phyloP scores from a whole-genome alignment of 345 rosid species.

The Microthlaspi erraticum region DNA sequence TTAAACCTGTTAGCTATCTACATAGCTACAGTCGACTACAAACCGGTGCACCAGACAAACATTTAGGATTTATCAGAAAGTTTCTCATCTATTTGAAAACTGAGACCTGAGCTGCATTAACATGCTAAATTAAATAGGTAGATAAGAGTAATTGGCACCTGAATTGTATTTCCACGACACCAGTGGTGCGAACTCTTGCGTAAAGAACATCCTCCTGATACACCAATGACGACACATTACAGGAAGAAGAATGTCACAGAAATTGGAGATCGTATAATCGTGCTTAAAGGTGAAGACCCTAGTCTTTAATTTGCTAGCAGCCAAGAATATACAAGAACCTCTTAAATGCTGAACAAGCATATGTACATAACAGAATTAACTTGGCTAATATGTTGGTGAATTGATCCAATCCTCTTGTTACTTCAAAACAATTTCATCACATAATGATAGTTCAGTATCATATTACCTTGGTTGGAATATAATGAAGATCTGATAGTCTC shows the following conservation, averaged over 20 bases:
- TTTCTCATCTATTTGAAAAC: slow-evolving; percentile 10
- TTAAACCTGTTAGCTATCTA: not conserved
- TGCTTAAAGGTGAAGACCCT: too few relatives aligned
- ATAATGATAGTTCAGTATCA: not conserved
- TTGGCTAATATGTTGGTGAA: not conserved
- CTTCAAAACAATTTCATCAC: not conserved
- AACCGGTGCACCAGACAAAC: not conserved
- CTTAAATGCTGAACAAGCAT: not conserved
- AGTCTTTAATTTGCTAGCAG: not conserved
- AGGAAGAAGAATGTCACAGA: not conserved
- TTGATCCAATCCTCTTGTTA: slow-evolving; percentile 7
- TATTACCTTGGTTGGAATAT: slow-evolving; percentile 90
- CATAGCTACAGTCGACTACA: not conserved
- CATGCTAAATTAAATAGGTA: not conserved
- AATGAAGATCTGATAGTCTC: slow-evolving; percentile 75
- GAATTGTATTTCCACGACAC: slow-evolving; percentile 98
- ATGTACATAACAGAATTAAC: not conserved
- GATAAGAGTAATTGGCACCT: slow-evolving; percentile 58
- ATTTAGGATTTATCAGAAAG: not conserved
- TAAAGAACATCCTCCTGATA: slow-evolving; percentile 91
- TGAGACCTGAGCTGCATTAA: not conserved
- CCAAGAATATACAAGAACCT: not conserved
- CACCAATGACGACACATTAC: slow-evolving; percentile 9
- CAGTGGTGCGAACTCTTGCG: slow-evolving; percentile 97
- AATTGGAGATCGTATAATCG: not conserved